Base-by-base conservation (phyloP, 2,329 filamentous ascomycete species). In the Sporothrix euskadiensis region DNA sequence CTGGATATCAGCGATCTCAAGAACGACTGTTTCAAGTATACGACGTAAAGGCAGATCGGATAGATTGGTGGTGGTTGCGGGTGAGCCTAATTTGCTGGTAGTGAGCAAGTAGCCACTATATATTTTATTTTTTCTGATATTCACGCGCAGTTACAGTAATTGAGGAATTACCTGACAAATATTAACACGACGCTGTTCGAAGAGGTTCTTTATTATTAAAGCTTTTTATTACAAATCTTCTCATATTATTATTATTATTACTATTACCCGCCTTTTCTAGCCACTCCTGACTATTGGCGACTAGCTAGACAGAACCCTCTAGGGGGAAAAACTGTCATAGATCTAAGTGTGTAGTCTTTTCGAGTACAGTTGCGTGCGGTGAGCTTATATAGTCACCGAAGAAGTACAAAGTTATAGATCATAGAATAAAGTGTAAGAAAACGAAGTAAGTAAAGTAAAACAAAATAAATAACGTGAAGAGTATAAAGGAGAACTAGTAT, bases 1-100 rank as follows among this genome's bases (percentile, higher is more conserved):
- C 81, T 80, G 52, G 83, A 84, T 32, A 79, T 87, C 81, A 90
- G 88, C 7, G 88, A 90, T 74, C 83, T 79, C 77, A 84, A 90
- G 80, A 89, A 90, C 76, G 84, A 83, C 77, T 83, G 82, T 26
- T 89, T 90, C 78, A 83, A 86, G 74, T 75, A 77, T 74, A 72
- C 78, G 7, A 74, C 75, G 32, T 76, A 49, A n/a, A 12, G 2
- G 16, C 5, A 19, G 14, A 41, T 16, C 30, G 52, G 3, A 5
- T 32, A 26, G 56, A 4, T 32, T 30, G 32, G 26, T 16, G 56
- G 8, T 54, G 14, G 9, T 1, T 9, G 4, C 12, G 12, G 12
- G 9, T 12, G 14, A 49, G 52, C 1, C 7, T 54, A 26, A 10
- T n/a, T 22, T 54, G 22, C 9, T 19, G 14, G 44, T 49, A 19